A percentile compares a stretch with the other conserved stretches of the same genome.
Conservation (phyloP, 2,329 filamentous ascomycete genomes). For the Neodidymelliopsis sp. region DNA sequence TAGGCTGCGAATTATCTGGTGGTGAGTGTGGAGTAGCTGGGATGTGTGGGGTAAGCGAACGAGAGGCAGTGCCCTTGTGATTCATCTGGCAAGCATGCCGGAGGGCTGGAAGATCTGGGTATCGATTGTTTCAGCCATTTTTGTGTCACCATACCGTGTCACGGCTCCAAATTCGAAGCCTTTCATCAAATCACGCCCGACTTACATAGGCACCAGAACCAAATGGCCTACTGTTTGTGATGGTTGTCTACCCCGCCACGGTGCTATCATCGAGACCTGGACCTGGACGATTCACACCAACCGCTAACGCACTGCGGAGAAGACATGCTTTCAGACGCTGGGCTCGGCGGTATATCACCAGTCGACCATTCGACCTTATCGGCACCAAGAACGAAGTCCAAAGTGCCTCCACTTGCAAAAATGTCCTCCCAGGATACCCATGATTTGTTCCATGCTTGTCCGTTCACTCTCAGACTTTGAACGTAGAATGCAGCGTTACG, state of each 20-base stretch:
- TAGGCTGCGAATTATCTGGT: neutral
- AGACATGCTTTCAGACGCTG: constrained; percentile 49
- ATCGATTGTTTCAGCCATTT: constrained; percentile 8
- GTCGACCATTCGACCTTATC: constrained; percentile 64
- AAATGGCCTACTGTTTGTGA: too few relatives aligned
- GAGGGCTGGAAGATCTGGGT: neutral
- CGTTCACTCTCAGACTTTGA: constrained; percentile 72
- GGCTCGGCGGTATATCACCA: constrained; percentile 67
- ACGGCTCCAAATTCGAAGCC: neutral
- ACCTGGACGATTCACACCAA: too few relatives aligned
- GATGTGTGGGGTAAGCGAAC: constrained; percentile 1
- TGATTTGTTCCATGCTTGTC: constrained; percentile 65
- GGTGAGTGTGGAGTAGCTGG: constrained; percentile 7
- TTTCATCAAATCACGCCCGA: too few relatives aligned
- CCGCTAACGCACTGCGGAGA: neutral
- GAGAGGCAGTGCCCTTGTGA: neutral
- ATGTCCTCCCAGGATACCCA: constrained; percentile 74
- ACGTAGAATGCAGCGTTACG: constrained; percentile 63
- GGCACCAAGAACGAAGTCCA: constrained; percentile 70
- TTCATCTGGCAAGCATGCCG: neutral
- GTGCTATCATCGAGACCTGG: neutral
- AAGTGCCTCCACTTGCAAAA: constrained; percentile 64
- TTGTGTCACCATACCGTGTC: neutral
- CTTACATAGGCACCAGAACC: too few relatives aligned
- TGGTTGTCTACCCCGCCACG: neutral